Evolutionary conservation across 2,329 filamentous ascomycete genomes (phyloP).

Genomic region (Hymenotorrendiella dingleyae): DNA sequence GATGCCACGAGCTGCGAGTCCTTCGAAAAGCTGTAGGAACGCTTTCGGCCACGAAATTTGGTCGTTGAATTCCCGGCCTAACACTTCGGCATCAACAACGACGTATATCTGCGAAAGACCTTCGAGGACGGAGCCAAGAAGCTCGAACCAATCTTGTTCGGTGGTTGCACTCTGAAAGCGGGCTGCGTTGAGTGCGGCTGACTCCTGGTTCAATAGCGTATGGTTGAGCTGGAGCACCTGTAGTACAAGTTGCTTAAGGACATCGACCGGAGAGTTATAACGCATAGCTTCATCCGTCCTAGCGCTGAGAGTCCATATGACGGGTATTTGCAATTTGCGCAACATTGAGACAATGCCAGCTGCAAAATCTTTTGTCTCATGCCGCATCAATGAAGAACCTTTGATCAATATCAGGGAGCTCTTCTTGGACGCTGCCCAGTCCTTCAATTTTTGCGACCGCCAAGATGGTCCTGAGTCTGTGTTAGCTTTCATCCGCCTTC

Average conservation of each 20-base stretch:
- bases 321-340: not conserved
- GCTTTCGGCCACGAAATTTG: not conserved
- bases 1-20: not conserved
- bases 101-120: slow-evolving; percentile 11
- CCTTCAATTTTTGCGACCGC: slow-evolving; percentile 5
- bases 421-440: slow-evolving; percentile 2
- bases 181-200: not conserved
- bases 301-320: slow-evolving; percentile 3
- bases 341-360: slow-evolving; percentile 1
- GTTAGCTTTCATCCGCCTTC: not conserved
- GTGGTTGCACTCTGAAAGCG: slow-evolving; percentile 8
- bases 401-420: slow-evolving; percentile 9
- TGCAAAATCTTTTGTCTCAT: slow-evolving; percentile 5
- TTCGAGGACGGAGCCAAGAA: slow-evolving; percentile 3
- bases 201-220: slow-evolving; percentile 1
- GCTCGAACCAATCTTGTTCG: slow-evolving; percentile 11
- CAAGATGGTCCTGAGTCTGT: not conserved
- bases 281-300: not conserved
- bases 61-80: not conserved
- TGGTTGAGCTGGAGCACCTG: slow-evolving; percentile 9
- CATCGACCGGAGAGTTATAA: slow-evolving; percentile 2
- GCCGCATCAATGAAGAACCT: not conserved
- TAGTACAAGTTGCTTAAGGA: slow-evolving; percentile 9
- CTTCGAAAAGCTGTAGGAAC: not conserved
- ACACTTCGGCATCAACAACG: slow-evolving; percentile 8